These are phyloP conservation scores for Pestalotiopsis sp. DNA, from an alignment of 2,329 filamentous ascomycete genomes.

Conservation along the genomic window DNA sequence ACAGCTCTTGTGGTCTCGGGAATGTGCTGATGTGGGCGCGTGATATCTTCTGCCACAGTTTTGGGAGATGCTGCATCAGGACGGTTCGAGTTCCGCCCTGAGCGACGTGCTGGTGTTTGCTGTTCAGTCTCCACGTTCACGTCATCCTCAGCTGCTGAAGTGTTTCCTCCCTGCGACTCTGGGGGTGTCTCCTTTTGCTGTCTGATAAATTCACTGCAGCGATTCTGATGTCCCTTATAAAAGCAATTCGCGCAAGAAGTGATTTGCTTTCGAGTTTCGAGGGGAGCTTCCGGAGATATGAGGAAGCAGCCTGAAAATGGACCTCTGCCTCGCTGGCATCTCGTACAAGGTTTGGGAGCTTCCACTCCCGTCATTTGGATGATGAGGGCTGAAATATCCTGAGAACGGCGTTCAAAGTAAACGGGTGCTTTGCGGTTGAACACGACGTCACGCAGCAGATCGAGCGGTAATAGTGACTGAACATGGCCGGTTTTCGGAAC, in stretches of 20 bases:
- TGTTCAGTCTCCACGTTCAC: background rate
- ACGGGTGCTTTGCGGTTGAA: constrained; percentile 13
- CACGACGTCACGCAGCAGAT: constrained; percentile 15
- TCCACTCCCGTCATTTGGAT: constrained; percentile 18
- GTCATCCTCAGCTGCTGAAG: background rate
- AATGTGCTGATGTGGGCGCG: background rate
- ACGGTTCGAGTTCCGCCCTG: background rate
- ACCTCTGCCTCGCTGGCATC: constrained; percentile 15
- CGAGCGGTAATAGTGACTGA: constrained; percentile 14
- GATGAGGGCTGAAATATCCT: constrained; percentile 20
- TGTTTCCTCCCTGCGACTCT: background rate
- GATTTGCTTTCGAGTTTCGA: constrained; percentile 12
- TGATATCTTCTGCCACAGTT: background rate
- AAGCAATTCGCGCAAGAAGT: constrained; percentile 21
- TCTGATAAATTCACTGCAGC: constrained; percentile 13
- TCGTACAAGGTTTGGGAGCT: constrained; percentile 11
- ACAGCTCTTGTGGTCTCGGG: background rate
- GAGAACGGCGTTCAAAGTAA: constrained; percentile 13
- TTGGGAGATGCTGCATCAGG: background rate
- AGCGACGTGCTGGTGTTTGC: background rate
- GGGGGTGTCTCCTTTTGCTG: constrained; percentile 13
- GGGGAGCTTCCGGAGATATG: constrained; percentile 14
- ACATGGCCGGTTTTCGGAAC: constrained; percentile 15
- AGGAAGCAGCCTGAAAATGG: constrained; percentile 19
- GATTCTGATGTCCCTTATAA: constrained; percentile 16